Evolutionary conservation across 164 flowering plant species (phyloP).

Genomic region (Vitis vinifera): ASM3070453v1 NC_081806.1:5780501-5781000

Average conservation of each 20-base stretch:
- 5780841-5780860: slow-evolving; percentile 91
- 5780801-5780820: slow-evolving; percentile 99
- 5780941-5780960: not conserved
- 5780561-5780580: no score
- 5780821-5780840: slow-evolving; percentile 99
- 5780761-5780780: slow-evolving; percentile 96
- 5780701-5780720: slow-evolving; percentile 94
- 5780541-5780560: no score
- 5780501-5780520: not conserved
- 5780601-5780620: not conserved
- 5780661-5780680: not conserved
- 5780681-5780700: slow-evolving; percentile 45
- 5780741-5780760: slow-evolving; percentile 89
- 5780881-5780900: slow-evolving; percentile 95
- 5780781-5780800: slow-evolving; percentile 98
- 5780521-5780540: no score
- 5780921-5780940: not conserved
- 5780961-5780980: not conserved
- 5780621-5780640: not conserved
- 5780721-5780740: slow-evolving; percentile 97
- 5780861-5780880: slow-evolving; percentile 83
- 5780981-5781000: not conserved
- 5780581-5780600: no score
- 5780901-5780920: slow-evolving; percentile 69
- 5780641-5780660: not conserved